A percentile compares a stretch with the other conserved stretches of the same genome.
Conservation (phyloP, 768 basidiomycete species). For the Dendrothele bispora region DNA sequence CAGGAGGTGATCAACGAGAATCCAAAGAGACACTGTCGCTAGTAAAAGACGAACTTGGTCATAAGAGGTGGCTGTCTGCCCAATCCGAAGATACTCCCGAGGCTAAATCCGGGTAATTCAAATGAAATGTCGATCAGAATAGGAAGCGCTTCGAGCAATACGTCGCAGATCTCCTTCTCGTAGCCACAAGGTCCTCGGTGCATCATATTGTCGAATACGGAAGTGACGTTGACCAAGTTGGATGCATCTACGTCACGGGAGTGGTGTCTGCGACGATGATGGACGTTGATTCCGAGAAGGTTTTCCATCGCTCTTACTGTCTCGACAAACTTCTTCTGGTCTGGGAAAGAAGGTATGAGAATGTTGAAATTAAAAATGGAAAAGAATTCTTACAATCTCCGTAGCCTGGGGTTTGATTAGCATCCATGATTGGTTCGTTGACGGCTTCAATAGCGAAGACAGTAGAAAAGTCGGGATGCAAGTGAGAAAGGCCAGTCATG, state of each 20-base stretch:
- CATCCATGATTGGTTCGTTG: constrained; percentile 80
- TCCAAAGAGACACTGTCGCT: not conserved
- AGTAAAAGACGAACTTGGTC: constrained; percentile 35
- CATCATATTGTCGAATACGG: too few relatives aligned
- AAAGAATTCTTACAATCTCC: constrained; percentile 55
- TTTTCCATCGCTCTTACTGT: constrained; percentile 67
- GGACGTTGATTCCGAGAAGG: constrained; percentile 52
- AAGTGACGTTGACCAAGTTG: not conserved
- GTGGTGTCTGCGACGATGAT: too few relatives aligned
- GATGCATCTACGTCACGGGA: not conserved
- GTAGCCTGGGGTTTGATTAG: constrained; percentile 62
- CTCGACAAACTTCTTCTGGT: constrained; percentile 69
- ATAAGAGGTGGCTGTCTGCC: constrained; percentile 18
- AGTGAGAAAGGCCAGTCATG: constrained; percentile 71
- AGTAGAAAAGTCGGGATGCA: constrained; percentile 62
- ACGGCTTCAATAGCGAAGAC: constrained; percentile 75
- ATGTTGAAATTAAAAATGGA: not conserved
- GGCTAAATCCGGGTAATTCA: constrained; percentile 15
- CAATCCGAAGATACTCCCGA: not conserved
- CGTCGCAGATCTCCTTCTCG: too few relatives aligned
- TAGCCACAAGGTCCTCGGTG: too few relatives aligned
- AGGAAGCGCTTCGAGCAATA: constrained; percentile 39
- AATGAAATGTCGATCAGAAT: constrained; percentile 31
- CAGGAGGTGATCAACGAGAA: not conserved
- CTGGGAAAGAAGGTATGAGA: constrained; percentile 30